These are phyloP conservation scores for Termitomyces sp. DNA, from an alignment of 768 basidiomycete genomes.

Conservation along the genomic window DNA sequence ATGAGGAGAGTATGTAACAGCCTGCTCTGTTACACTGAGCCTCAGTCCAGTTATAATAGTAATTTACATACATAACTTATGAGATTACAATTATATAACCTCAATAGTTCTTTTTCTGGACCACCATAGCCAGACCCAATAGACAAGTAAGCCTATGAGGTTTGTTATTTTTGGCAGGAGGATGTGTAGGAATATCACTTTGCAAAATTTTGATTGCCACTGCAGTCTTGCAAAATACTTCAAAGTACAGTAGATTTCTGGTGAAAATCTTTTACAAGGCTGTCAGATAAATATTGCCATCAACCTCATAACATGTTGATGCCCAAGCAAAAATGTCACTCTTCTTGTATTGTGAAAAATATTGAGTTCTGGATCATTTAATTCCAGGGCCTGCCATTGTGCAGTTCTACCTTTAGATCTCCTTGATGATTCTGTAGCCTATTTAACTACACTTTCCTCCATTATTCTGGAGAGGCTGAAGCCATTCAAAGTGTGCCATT, in stretches of 20 bases:
- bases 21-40: too few relatives aligned
- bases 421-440: conserved; percentile 13
- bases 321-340: conserved; percentile 26
- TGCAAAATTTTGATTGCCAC: conserved; percentile 13
- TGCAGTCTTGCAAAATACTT: conserved; percentile 11
- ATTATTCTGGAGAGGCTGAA: conserved; percentile 22
- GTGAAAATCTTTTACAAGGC: conserved; percentile 18
- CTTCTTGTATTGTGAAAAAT: conserved; percentile 11
- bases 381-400: conserved; percentile 25
- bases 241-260: conserved; percentile 16
- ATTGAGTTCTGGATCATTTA: conserved; percentile 8
- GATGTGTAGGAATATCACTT: conserved; percentile 16
- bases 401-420: conserved; percentile 16
- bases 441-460: conserved; percentile 14
- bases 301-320: conserved; percentile 25
- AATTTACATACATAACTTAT: too few relatives aligned
- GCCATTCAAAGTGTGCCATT: too few relatives aligned
- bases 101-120: too few relatives aligned
- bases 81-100: too few relatives aligned
- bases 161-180: conserved; percentile 4
- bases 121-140: too few relatives aligned
- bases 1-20: too few relatives aligned
- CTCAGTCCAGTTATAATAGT: too few relatives aligned
- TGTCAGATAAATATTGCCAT: neutral
- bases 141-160: too few relatives aligned